A percentile compares a stretch with the other conserved stretches of the same genome.
phyloP scores from a whole-genome alignment of 2,329 filamentous ascomycete genomes.

The Aspergillus pseudotamarii region DNA sequence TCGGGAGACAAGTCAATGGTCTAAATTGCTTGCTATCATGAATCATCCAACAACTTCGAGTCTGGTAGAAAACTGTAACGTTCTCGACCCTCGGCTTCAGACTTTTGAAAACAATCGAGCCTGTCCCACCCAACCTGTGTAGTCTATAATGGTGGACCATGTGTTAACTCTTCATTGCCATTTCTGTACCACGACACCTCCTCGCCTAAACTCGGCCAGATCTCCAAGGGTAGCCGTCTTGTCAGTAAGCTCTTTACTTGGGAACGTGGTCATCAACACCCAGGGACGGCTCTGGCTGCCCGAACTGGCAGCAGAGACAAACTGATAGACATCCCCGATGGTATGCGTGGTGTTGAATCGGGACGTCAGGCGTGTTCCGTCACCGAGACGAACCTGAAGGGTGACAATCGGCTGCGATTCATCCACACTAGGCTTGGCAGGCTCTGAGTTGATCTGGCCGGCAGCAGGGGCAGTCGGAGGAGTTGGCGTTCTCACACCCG shows the following conservation, averaged over 20 bases:
- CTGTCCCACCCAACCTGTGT: not conserved
- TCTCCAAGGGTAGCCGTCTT: conserved; percentile 51
- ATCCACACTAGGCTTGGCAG: conserved; percentile 54
- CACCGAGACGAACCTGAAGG: conserved; percentile 65
- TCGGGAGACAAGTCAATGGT: not conserved
- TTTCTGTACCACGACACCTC: conserved; percentile 55
- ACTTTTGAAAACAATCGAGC: not conserved
- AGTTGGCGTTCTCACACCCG: conserved; percentile 48
- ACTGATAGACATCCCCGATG: conserved; percentile 65
- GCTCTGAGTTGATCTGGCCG: conserved; percentile 24
- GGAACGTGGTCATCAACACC: conserved; percentile 68
- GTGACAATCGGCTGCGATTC: conserved; percentile 60
- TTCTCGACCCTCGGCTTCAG: not conserved
- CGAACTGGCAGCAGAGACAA: conserved; percentile 58
- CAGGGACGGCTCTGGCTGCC: conserved; percentile 54
- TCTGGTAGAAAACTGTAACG: not conserved
- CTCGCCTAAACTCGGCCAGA: conserved; percentile 53
- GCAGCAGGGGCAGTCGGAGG: conserved; percentile 33
- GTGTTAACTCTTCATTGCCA: conserved; percentile 36
- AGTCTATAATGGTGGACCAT: not conserved
- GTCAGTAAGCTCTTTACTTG: conserved; percentile 63
- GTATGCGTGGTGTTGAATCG: conserved; percentile 69
- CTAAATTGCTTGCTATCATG: not conserved
- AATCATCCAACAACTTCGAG: not conserved
- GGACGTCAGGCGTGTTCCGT: conserved; percentile 62